phyloP scores from a whole-genome alignment of 495 filamentous ascomycete species.

The Echria macrotheca region DNA sequence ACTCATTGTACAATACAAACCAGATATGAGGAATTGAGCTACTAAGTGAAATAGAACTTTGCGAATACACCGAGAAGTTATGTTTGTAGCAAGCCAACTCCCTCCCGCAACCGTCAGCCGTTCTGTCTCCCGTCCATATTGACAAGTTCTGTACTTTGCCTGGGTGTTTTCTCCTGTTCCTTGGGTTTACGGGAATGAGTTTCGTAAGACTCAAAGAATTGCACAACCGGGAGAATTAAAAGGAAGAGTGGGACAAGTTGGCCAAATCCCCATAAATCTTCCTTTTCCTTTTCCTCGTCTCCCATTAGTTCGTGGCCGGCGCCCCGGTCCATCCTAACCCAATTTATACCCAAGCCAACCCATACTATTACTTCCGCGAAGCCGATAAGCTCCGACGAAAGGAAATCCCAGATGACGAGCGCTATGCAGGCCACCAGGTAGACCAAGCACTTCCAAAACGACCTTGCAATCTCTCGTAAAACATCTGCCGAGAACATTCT shows the following conservation, averaged over 20 bases:
- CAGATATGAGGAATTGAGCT: too few relatives aligned
- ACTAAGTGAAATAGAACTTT: too few relatives aligned
- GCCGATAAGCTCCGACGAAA: background rate
- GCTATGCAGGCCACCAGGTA: background rate
- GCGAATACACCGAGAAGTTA: too few relatives aligned
- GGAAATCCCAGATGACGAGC: background rate
- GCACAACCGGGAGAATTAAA: background rate
- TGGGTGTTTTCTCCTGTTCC: too few relatives aligned
- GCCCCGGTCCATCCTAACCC: background rate
- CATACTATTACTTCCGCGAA: background rate
- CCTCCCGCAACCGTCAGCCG: too few relatives aligned
- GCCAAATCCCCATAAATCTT: conserved; percentile 1
- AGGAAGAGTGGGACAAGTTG: background rate
- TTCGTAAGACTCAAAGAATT: background rate
- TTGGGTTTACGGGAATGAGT: too few relatives aligned
- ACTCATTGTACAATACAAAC: too few relatives aligned
- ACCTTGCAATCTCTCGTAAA: background rate
- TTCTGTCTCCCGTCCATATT: too few relatives aligned
- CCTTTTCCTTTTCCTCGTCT: background rate
- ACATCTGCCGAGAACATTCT: background rate
- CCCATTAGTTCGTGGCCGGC: background rate
- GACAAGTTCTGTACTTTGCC: too few relatives aligned
- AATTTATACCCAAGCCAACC: background rate
- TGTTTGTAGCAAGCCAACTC: too few relatives aligned
- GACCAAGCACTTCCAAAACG: background rate